phyloP scores from a whole-genome alignment of 1,284 basidiomycete species.

The Ceratobasidium sp. region DNA sequence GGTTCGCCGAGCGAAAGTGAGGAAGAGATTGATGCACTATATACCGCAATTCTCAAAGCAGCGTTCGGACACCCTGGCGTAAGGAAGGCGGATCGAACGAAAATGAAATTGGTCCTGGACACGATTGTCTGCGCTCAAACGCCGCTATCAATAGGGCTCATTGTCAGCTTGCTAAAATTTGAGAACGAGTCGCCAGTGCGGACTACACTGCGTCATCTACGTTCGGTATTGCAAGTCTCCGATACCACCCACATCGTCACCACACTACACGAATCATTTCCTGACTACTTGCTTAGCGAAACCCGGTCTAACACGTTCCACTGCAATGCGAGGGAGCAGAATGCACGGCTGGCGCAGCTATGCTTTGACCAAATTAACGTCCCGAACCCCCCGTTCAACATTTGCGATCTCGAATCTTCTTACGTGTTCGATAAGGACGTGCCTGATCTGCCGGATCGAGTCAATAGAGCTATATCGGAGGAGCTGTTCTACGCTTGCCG shows the following conservation, averaged over 20 bases:
- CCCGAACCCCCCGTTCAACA: not conserved
- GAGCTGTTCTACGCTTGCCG: too few relatives aligned
- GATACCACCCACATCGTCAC: not conserved
- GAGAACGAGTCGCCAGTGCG: not conserved
- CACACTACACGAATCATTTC: slow-evolving; percentile 14
- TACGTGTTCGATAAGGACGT: too few relatives aligned
- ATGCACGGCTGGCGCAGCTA: not conserved
- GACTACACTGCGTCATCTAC: not conserved
- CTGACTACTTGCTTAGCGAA: not conserved
- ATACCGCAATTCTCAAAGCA: not conserved
- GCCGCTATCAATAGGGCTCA: not conserved
- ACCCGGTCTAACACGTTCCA: not conserved
- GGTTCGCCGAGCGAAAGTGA: not conserved
- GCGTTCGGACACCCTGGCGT: not conserved
- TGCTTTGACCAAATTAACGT: not conserved
- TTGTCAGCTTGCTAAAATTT: not conserved
- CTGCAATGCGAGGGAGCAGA: not conserved
- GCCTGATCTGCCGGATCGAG: not conserved
- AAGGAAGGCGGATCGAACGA: not conserved
- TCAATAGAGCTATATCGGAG: not conserved
- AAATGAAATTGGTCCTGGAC: not conserved
- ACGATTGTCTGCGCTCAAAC: slow-evolving; percentile 3
- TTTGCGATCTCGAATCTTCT: too few relatives aligned
- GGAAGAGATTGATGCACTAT: not conserved
- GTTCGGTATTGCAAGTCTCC: not conserved